Evolutionary conservation across 495 filamentous ascomycete genomes (phyloP).

Genomic region (Xylaria palmicola): DNA sequence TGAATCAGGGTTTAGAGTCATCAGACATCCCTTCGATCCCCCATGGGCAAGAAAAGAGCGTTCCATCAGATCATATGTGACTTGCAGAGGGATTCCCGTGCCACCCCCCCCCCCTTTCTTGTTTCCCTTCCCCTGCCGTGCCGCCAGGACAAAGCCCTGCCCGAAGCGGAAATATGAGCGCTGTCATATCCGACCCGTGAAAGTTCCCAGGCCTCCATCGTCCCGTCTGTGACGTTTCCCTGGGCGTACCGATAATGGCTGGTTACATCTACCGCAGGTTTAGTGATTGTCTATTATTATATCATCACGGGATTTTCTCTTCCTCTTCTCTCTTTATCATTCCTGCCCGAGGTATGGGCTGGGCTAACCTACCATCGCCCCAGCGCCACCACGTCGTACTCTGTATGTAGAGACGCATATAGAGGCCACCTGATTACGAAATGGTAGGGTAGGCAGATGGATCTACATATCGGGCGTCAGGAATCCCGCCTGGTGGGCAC

Average conservation of each 20-base stretch:
- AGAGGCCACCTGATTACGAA: neutral
- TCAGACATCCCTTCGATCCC: neutral
- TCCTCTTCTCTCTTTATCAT: no score
- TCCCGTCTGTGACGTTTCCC: neutral
- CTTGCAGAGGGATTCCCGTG: neutral
- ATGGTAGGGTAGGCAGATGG: neutral
- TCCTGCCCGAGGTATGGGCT: no score
- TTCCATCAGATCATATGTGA: slow-evolving; percentile 10
- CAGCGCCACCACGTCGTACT: no score
- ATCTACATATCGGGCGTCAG: no score
- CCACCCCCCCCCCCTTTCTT: neutral
- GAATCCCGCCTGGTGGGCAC: no score
- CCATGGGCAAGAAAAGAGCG: neutral
- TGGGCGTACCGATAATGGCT: neutral
- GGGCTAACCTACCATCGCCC: neutral
- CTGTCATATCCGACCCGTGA: neutral
- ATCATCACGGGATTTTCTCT: no score
- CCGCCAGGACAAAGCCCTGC: neutral
- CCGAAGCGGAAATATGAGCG: neutral
- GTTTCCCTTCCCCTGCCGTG: neutral
- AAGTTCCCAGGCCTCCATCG: no score
- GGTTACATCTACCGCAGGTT: slow-evolving; percentile 5
- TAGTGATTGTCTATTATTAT: no score
- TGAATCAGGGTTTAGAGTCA: neutral
- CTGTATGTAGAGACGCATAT: no score